A percentile compares a stretch with the other conserved stretches of the same genome.
phyloP scores from a whole-genome alignment of 139 green algal genomes.

The Pleodorina starrii region DNA sequence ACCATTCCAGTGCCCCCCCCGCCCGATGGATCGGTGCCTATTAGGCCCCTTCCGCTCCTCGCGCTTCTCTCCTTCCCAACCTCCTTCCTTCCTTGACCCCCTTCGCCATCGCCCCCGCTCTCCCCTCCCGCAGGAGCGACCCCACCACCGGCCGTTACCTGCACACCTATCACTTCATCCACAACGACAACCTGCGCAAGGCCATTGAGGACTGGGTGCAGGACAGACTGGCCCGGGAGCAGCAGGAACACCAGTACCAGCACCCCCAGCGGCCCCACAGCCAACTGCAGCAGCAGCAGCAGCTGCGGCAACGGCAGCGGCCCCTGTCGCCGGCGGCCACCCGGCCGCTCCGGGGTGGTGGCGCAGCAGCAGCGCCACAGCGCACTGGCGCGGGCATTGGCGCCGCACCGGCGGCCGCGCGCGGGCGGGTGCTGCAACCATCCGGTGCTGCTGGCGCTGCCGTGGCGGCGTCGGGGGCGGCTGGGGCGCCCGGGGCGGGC shows the following conservation, averaged over 20 bases:
- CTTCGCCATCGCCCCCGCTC: too few species aligned
- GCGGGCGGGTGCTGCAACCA: too few species aligned
- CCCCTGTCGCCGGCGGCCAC: too few species aligned
- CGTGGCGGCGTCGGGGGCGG: background rate
- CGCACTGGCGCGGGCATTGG: background rate
- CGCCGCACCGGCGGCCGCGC: background rate
- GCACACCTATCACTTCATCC: slow-evolving; percentile 45
- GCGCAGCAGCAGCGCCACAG: too few species aligned
- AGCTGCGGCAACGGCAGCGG: background rate
- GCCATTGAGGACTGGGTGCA: slow-evolving; percentile 46
- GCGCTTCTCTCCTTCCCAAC: too few species aligned
- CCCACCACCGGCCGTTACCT: slow-evolving; percentile 42
- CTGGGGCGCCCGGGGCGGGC: background rate
- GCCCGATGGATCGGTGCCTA: too few species aligned
- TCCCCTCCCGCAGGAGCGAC: slow-evolving; percentile 14
- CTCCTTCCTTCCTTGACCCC: too few species aligned
- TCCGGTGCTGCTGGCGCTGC: background rate
- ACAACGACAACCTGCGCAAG: slow-evolving; percentile 51
- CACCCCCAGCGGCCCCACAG: too few species aligned
- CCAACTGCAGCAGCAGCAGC: background rate
- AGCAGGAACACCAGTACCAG: background rate
- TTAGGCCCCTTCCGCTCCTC: too few species aligned
- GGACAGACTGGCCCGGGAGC: background rate
- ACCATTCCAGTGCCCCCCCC: too few species aligned
- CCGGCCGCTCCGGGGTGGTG: too few species aligned